phyloP scores from a whole-genome alignment of 176 grass and related monocot species.

The Musa acuminata region DNA sequence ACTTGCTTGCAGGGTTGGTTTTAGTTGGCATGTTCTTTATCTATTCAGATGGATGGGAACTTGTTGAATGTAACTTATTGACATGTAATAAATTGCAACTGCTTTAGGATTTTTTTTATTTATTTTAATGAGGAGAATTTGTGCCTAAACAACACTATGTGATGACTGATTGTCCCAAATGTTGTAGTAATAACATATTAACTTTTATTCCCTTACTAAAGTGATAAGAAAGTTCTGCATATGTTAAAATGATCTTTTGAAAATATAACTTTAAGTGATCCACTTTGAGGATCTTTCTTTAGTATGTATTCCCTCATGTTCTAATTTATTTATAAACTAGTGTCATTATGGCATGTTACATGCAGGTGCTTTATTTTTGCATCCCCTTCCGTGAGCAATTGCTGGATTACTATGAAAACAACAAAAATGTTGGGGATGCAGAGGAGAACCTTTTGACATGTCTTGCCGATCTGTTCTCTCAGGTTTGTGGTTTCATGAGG shows the following conservation, averaged over 20 bases:
- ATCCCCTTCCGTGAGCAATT: slow-evolving; percentile 85
- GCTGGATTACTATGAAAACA: slow-evolving; percentile 81
- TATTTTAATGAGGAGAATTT: neutral
- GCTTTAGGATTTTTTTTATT: neutral
- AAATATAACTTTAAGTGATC: neutral
- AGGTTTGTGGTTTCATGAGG: slow-evolving; percentile 32
- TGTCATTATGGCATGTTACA: neutral
- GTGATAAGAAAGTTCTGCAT: neutral
- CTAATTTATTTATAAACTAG: neutral
- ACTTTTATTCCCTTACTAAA: neutral
- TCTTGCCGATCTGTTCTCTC: slow-evolving; percentile 89
- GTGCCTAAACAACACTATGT: neutral
- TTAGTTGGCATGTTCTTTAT: neutral
- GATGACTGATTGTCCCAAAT: neutral
- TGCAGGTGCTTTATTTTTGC: slow-evolving; percentile 76
- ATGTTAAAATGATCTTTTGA: neutral
- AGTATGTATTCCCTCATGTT: neutral
- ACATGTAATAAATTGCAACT: neutral
- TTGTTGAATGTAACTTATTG: neutral
- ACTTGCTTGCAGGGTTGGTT: too few species aligned
- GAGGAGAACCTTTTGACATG: slow-evolving; percentile 88
- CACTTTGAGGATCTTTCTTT: neutral
- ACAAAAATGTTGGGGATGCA: slow-evolving; percentile 47
- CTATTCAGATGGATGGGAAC: neutral
- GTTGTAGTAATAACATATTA: neutral